Evolutionary conservation across 2,329 filamentous ascomycete genomes (phyloP).

Genomic region (Xylaria sp.): DNA sequence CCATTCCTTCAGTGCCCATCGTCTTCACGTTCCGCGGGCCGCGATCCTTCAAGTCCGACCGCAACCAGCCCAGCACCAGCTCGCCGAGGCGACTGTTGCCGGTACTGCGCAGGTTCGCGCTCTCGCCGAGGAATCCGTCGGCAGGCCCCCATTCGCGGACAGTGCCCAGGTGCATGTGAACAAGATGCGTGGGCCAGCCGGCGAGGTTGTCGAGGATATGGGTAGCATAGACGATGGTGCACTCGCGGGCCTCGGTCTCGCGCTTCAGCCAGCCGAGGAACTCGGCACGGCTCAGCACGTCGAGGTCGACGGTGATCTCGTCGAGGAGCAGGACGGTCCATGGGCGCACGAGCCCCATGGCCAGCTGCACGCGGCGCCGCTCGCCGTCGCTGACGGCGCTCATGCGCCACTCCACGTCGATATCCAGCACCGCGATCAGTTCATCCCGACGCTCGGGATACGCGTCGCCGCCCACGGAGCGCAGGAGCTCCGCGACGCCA

Average conservation of each 20-base stretch:
- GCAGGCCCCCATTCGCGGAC: slow-evolving; percentile 88
- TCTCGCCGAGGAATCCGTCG: slow-evolving; percentile 70
- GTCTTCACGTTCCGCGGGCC: slow-evolving; percentile 75
- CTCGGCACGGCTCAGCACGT: slow-evolving; percentile 83
- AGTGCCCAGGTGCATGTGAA: slow-evolving; percentile 91
- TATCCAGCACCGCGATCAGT: slow-evolving; percentile 86
- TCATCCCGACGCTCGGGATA: slow-evolving; percentile 87
- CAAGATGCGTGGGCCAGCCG: slow-evolving; percentile 93
- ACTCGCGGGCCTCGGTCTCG: slow-evolving; percentile 84
- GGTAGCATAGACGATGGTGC: slow-evolving; percentile 96
- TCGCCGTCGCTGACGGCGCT: slow-evolving; percentile 95
- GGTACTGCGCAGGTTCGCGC: slow-evolving; percentile 53
- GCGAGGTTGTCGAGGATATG: slow-evolving; percentile 97
- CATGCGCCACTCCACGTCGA: slow-evolving; percentile 93
- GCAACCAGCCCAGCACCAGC: slow-evolving; percentile 87
- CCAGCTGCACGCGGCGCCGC: slow-evolving; percentile 88
- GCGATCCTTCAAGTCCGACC: slow-evolving; percentile 79
- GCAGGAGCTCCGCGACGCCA: slow-evolving; percentile 84
- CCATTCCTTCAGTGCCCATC: slow-evolving; percentile 70
- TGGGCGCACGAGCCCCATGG: slow-evolving; percentile 92
- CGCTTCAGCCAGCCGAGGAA: slow-evolving; percentile 87
- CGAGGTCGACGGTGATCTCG: slow-evolving; percentile 96
- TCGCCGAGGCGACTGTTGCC: slow-evolving; percentile 89
- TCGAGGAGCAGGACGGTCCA: slow-evolving; percentile 93
- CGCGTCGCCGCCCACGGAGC: slow-evolving; percentile 84